phyloP scores from a whole-genome alignment of 2,329 filamentous ascomycete species.

The Geosmithia putterillii region DNA sequence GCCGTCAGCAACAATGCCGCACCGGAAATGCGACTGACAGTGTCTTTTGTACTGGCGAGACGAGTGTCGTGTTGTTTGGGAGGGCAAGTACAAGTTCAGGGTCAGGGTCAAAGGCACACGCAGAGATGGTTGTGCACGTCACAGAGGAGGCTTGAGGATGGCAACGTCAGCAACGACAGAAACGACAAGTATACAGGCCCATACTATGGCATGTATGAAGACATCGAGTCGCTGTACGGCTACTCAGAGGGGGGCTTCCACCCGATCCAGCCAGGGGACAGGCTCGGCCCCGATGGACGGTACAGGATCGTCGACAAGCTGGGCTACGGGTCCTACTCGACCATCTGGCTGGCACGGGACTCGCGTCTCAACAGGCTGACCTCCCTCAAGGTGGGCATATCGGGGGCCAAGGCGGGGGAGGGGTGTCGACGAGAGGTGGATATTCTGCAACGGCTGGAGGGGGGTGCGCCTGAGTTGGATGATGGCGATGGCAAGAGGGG shows the following conservation, averaged over 20 bases:
- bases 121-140: too few relatives aligned
- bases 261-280: constrained; percentile 22
- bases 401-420: not conserved
- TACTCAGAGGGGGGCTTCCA: constrained; percentile 25
- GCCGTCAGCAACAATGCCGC: too few relatives aligned
- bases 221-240: constrained; percentile 9
- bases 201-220: constrained; percentile 3
- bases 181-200: not conserved
- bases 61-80: too few relatives aligned
- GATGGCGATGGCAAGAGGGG: not conserved
- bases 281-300: constrained; percentile 10
- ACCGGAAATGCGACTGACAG: too few relatives aligned
- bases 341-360: constrained; percentile 19
- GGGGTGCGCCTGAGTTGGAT: not conserved
- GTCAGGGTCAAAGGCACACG: too few relatives aligned
- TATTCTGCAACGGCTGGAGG: constrained; percentile 8
- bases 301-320: constrained; percentile 15
- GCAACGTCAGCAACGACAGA: not conserved
- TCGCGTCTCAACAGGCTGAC: constrained; percentile 10
- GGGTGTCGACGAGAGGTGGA: constrained; percentile 8
- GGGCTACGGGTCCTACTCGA: constrained; percentile 15
- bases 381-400: constrained; percentile 15
- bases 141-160: too few relatives aligned
- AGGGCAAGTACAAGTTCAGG: too few relatives aligned
- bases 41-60: too few relatives aligned